Evolutionary conservation across 257 asterid genomes (phyloP).

Genomic region (Przewalskia tangutica): DNA sequence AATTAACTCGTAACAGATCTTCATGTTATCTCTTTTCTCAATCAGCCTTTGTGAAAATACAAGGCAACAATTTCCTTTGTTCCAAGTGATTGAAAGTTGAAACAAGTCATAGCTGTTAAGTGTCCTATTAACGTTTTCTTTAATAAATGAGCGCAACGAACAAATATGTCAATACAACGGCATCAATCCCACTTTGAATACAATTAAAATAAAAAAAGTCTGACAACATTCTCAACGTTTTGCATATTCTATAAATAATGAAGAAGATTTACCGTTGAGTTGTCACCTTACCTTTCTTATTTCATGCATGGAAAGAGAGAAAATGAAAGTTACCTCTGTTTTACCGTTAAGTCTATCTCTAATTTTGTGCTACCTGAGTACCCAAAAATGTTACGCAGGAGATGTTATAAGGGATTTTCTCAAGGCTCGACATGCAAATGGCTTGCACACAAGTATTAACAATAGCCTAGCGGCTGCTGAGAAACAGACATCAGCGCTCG

Average conservation of each 20-base stretch:
- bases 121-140: background rate
- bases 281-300: background rate
- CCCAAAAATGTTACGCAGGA: conserved; percentile 21
- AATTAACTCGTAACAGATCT: no score
- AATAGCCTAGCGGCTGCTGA: background rate
- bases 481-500: background rate
- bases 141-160: background rate
- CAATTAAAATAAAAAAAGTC: background rate
- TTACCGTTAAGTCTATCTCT: background rate
- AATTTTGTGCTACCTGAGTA: conserved; percentile 18
- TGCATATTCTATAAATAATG: background rate
- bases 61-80: no score
- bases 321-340: conserved; percentile 19
- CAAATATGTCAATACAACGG: background rate
- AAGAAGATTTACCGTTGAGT: background rate
- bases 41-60: no score
- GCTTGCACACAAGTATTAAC: background rate
- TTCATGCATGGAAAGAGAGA: background rate
- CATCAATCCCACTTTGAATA: background rate
- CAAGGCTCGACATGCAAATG: background rate
- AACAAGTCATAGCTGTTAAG: background rate
- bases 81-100: no score
- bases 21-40: no score
- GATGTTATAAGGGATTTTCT: conserved; percentile 18
- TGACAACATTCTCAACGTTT: background rate